Evolutionary conservation across 345 rosid genomes (phyloP), one percentile per base, ranked within the genome.

Genomic region (Dovyalis caffra): DNA sequence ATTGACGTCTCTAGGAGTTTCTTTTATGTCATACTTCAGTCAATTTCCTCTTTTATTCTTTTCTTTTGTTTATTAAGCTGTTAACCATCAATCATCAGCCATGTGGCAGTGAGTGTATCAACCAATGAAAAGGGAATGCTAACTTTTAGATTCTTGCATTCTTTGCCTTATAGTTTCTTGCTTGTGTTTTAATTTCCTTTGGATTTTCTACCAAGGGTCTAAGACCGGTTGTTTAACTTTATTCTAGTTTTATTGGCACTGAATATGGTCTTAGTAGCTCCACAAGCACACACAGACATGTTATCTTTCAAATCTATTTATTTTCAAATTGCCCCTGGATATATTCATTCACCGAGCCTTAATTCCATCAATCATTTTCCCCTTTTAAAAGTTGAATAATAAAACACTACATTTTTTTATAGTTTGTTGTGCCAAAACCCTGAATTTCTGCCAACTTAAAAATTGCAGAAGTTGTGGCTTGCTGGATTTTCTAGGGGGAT

Each of bases 401-500:
- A 38, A n/a, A 29, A 31, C 37, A 28, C 9, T n/a, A 34, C 34
- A 35, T 25, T 16, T 51, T n/a, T 16, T 6, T 57, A n/a, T 61
- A 34, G 7, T 66, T 10, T 28, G 43, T 10, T 64, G 34, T 58
- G 31, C 49, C 40, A 34, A 51, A 68, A 49, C 56, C 34, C 70
- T 73, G 77, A 76, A 69, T 43, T 31, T 31, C 29, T 70, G 29
- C 38, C 73, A 35, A 81, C 73, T 66, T 73, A 68, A 53, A 38
- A 73, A 40, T 78, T 90, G 77, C 89, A 96, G 99, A 96, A 96
- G 86, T 79, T 93, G 80, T 96, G 99, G 99, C 98, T 96, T n/a
- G 97, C 92, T 76, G 99, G 99, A 83, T 96, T 96, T 83, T 96
- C 99, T 31, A 88, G 89, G 85, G 99, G 99, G 66, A 96, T 96